Evolutionary conservation across 805 yeast species (phyloP).

Genomic region (Ogataea parapolymorpha): DNA sequence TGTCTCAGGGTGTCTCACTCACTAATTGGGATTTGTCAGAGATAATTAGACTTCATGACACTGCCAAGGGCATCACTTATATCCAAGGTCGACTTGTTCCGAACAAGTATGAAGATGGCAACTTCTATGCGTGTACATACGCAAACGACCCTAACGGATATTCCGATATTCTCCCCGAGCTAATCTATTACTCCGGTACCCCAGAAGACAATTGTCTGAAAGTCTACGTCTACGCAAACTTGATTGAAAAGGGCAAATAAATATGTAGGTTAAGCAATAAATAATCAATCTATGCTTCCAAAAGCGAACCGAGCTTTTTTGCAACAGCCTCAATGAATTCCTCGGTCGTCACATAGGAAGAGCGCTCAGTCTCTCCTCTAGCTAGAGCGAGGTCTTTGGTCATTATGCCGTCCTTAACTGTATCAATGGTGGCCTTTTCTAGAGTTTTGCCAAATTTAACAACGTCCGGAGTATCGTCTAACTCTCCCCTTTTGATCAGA

Average conservation of each 20-base stretch:
- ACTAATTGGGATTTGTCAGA: constrained; percentile 5
- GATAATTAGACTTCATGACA: constrained; percentile 4
- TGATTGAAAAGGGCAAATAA: constrained; percentile 3
- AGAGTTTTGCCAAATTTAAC: constrained; percentile 71
- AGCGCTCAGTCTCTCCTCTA: constrained; percentile 79
- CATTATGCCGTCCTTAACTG: constrained; percentile 89
- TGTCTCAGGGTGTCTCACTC: constrained; percentile 12
- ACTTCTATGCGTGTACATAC: constrained; percentile 38
- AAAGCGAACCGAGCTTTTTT: constrained; percentile 44
- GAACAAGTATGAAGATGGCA: constrained; percentile 7
- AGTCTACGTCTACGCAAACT: constrained; percentile 10
- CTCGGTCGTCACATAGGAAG: constrained; percentile 82
- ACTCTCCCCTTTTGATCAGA: constrained; percentile 83
- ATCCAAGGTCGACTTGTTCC: constrained; percentile 15
- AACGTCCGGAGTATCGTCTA: constrained; percentile 85
- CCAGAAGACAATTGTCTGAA: constrained; percentile 9
- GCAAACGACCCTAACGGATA: constrained; percentile 39
- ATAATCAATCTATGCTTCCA: constrained; percentile 14
- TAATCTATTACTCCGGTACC: constrained; percentile 21
- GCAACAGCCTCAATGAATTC: constrained; percentile 87
- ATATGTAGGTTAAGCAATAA: background rate
- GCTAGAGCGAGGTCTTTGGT: constrained; percentile 95
- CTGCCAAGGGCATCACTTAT: background rate
- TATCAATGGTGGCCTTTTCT: constrained; percentile 82
- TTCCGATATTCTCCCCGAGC: constrained; percentile 28